Evolutionary conservation across 805 yeast genomes (phyloP), one percentile per base, ranked within the genome.

Genomic region (Dipodascus geniculatus): DNA sequence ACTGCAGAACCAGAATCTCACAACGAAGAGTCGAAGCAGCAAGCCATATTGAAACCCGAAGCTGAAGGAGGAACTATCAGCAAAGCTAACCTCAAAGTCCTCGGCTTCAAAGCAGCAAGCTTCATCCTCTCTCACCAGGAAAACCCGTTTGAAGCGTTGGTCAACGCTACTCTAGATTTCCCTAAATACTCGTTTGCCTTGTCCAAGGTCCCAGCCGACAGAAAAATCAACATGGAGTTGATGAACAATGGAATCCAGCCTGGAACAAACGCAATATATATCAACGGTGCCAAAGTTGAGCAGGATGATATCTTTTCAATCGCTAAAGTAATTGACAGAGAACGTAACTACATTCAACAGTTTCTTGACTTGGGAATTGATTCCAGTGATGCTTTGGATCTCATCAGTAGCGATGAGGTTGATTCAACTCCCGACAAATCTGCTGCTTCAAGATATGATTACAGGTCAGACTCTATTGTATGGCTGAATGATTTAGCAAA

Each of bases 401-500:
- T 78, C 0, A 63, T 80, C 1, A 22, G 54, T 3, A 55, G 59
- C 3, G 56, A 60, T 23, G 28, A 60, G n/a, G 35, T 63, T 8
- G 57, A 59, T 9, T 55, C 55, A 11, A 51, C 53, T 11, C 48
- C 48, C 35, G 42, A 54, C 17, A 56, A 48, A 4, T 51, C 51
- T 6, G 50, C 42, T 16, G 48, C 58, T 14, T 53, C 56, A 16
- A 57, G 74, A n/a, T 72, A 62, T 51, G 72, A 72, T 51, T 61
- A 64, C 49, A 60, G 67, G 6, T 62, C 63, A 4, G 49, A 68
- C 1, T 71, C 72, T 0, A 76, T 89, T 4, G 73, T 85, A 1
- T 89, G 81, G 71, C 74, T 91, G 61, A 93, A 91, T 63, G 85
- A 93, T 65, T 70, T 91, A 3, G 95, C 82, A 58, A 63, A 57